Conservation (phyloP, 768 basidiomycete species). For the Cytidiella melzeri region DNA sequence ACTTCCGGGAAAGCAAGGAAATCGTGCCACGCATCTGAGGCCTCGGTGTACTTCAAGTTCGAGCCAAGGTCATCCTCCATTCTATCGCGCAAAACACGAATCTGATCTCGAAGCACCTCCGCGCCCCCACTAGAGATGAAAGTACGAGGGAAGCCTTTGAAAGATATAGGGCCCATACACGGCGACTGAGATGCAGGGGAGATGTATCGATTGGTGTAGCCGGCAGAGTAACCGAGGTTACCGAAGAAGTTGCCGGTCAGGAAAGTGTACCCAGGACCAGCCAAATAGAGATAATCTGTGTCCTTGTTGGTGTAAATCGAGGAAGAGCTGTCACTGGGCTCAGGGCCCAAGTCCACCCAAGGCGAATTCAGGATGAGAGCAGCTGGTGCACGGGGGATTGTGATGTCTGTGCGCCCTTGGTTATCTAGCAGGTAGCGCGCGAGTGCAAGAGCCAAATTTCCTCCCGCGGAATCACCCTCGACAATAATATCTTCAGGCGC, state of each 20-base stretch:
- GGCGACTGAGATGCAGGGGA: constrained; percentile 13
- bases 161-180: constrained; percentile 8
- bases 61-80: constrained; percentile 29
- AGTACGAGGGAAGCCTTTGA: constrained; percentile 28
- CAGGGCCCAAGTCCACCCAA: constrained; percentile 43
- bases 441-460: constrained; percentile 60
- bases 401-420: constrained; percentile 33
- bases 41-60: constrained; percentile 24
- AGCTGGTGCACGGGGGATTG: constrained; percentile 14
- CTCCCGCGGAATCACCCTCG: constrained; percentile 75
- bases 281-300: constrained; percentile 4
- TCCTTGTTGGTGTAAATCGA: constrained; percentile 28
- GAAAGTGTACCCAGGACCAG: not conserved
- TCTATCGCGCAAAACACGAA: constrained; percentile 20
- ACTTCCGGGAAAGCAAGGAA: constrained; percentile 16
- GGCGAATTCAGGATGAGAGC: constrained; percentile 49
- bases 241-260: constrained; percentile 3
- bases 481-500: constrained; percentile 55
- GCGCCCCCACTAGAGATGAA: constrained; percentile 26
- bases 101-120: constrained; percentile 32
- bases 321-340: constrained; percentile 31
- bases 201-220: constrained; percentile 14
- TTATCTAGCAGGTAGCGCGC: constrained; percentile 55
- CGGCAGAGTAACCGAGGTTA: constrained; percentile 3
- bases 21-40: constrained; percentile 25